Evolutionary conservation across 306 rosid species (phyloP), one percentile per base, ranked within the genome.

Genomic region (Acacia acuminata): DNA sequence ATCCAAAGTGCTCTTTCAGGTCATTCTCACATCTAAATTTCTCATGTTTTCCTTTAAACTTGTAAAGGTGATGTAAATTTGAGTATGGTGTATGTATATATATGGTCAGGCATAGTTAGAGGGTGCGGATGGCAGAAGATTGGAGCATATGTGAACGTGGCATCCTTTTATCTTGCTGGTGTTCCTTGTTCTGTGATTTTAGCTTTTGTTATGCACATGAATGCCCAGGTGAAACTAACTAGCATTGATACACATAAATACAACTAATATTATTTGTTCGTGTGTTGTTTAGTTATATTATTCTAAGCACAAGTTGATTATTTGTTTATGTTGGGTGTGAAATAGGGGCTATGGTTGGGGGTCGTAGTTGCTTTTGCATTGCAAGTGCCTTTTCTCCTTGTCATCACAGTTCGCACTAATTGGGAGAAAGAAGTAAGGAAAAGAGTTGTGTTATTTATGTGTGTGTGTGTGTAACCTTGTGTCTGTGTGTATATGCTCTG

Each of bases 91-190:
- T 7, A 3, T 55, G 4, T 38, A 19, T 9, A 10, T 55, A 3
- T 38, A 9, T 17, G 8, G 7, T n/a, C 78, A 90, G 94, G 94
- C 27, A 86, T 77, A 56, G 88, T 86, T 60, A 87, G 94, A 81
- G 94, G 93, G 11, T 87, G 92, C 56, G 94, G 94, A 11, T 86
- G 91, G 94, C 94, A 91, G 81, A 85, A 86, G 56, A 84, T 91
- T 67, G 94, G 92, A 75, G 91, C 92, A 8, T 89, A 24, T 81
- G 82, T 91, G 53, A 91, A 89, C 75, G 82, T 91, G 16, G 89
- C 92, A 10, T 78, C 91, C 42, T 91, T 86, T 74, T 89, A 91
- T 40, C 30, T 89, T 1, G 88, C 86, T 4, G 94, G 92, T 64
- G 77, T 91, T 70, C 92, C 91, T 10, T 58, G 48, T 50, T 86